phyloP scores from a whole-genome alignment of 352 stramenopile genomes.

The Labyrinthula sp. region DNA sequence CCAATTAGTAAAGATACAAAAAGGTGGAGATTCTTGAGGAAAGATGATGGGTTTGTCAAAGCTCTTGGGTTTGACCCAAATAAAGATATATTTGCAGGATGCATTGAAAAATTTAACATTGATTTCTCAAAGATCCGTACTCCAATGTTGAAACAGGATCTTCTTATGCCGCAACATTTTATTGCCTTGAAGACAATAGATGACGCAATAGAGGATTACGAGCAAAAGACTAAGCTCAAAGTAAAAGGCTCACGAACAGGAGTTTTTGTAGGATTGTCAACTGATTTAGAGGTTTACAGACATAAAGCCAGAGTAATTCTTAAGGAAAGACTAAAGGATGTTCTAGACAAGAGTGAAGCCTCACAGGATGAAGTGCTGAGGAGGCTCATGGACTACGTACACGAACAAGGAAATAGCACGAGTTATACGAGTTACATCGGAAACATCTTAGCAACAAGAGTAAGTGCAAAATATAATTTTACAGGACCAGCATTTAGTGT shows the following conservation, averaged over 20 bases:
- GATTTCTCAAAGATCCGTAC: slow-evolving; percentile 12
- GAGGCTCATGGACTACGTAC: slow-evolving; percentile 11
- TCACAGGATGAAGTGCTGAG: neutral
- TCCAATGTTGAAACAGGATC: slow-evolving; percentile 9
- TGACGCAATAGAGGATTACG: slow-evolving; percentile 10
- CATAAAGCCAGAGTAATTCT: slow-evolving; percentile 8
- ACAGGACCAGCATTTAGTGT: slow-evolving; percentile 9
- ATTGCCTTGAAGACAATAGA: slow-evolving; percentile 14
- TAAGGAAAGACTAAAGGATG: slow-evolving; percentile 10
- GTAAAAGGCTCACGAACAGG: slow-evolving; percentile 9
- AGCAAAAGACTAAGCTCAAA: too few relatives aligned
- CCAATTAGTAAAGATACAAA: slow-evolving; percentile 1
- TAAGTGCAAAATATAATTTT: slow-evolving; percentile 9
- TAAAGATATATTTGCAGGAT: neutral
- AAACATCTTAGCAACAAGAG: slow-evolving; percentile 14
- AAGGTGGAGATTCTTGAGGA: slow-evolving; percentile 12
- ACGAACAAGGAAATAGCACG: slow-evolving; percentile 6
- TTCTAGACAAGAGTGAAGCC: too few relatives aligned
- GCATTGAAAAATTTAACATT: slow-evolving; percentile 14
- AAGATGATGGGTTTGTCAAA: slow-evolving; percentile 6
- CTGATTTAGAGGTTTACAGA: slow-evolving; percentile 16
- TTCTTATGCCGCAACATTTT: slow-evolving; percentile 8
- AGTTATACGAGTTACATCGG: slow-evolving; percentile 18
- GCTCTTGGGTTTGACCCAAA: slow-evolving; percentile 14
- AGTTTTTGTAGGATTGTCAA: slow-evolving; percentile 13